Percentiles rank a stretch among this genome's conserved stretches.
phyloP scores from a whole-genome alignment of 2,329 filamentous ascomycete genomes.

The Pestalotiopsis fici region DNA sequence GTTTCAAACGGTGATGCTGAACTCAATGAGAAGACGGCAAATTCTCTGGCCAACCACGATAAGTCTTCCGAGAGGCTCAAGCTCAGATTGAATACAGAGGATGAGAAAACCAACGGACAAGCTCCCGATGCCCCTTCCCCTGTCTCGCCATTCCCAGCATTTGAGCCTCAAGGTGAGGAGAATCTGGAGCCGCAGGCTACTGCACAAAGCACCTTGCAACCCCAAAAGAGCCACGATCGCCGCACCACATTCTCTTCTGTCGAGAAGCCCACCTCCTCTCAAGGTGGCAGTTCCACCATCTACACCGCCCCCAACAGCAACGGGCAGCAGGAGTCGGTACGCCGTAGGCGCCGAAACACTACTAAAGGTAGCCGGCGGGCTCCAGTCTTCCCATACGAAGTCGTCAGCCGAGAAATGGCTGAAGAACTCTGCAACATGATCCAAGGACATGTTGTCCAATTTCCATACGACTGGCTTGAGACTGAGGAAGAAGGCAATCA shows the following conservation, averaged over 20 bases:
- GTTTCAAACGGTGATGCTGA: constrained; percentile 16
- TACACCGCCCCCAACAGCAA: constrained; percentile 26
- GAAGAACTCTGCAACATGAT: constrained; percentile 80
- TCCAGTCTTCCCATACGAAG: constrained; percentile 68
- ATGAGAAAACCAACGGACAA: constrained; percentile 18
- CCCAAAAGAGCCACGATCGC: constrained; percentile 45
- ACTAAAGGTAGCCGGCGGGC: constrained; percentile 69
- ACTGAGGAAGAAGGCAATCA: constrained; percentile 91
- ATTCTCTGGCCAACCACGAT: constrained; percentile 12
- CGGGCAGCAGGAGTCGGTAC: constrained; percentile 47
- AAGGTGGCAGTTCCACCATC: constrained; percentile 29
- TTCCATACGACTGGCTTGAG: constrained; percentile 94
- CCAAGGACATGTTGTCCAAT: constrained; percentile 86
- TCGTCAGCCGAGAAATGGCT: constrained; percentile 74
- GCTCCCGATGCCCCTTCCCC: constrained; percentile 40
- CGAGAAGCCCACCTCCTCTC: constrained; percentile 44
- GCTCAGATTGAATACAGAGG: constrained; percentile 19
- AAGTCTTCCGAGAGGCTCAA: constrained; percentile 16
- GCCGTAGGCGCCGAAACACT: constrained; percentile 66
- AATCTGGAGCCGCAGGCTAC: constrained; percentile 25
- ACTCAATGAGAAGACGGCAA: constrained; percentile 22
- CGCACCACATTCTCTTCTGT: constrained; percentile 58
- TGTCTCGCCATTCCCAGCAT: constrained; percentile 46
- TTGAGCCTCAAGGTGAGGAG: constrained; percentile 37
- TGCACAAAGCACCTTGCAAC: constrained; percentile 31